Evolutionary conservation across 257 asterid species (phyloP).

Genomic region (Rhazya stricta): DNA sequence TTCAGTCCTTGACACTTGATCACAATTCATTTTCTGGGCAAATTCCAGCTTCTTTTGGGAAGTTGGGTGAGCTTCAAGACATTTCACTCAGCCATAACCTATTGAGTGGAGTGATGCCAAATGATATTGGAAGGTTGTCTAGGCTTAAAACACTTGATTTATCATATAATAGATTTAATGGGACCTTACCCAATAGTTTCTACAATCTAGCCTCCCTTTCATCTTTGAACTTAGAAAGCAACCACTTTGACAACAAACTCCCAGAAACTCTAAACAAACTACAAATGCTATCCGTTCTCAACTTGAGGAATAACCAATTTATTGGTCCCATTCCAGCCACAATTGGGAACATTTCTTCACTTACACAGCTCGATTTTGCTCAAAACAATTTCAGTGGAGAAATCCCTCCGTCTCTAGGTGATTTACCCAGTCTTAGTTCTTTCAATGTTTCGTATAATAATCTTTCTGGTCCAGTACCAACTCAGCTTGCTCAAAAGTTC

Average conservation of each 20-base stretch:
- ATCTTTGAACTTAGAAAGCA: conserved; percentile 30
- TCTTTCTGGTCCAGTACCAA: conserved; percentile 74
- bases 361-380: conserved; percentile 60
- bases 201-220: conserved; percentile 38
- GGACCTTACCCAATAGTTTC: conserved; percentile 48
- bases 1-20: conserved; percentile 51
- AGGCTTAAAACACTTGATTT: conserved; percentile 46
- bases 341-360: conserved; percentile 47
- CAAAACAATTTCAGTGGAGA: conserved; percentile 57
- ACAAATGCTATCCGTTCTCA: conserved; percentile 50
- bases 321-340: conserved; percentile 44
- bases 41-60: conserved; percentile 45
- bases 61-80: conserved; percentile 27
- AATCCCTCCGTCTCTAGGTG: conserved; percentile 59
- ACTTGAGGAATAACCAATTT: conserved; percentile 46
- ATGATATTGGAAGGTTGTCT: conserved; percentile 39
- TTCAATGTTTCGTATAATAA: conserved; percentile 82
- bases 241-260: conserved; percentile 23
- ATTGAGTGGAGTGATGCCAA: conserved; percentile 41
- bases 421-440: conserved; percentile 46
- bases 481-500: conserved; percentile 50
- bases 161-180: conserved; percentile 51
- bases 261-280: conserved; percentile 21
- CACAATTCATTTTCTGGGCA: conserved; percentile 49
- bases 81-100: conserved; percentile 40